phyloP scores from a whole-genome alignment of 2,329 filamentous ascomycete genomes.

The Mollisiaceae sp. region DNA sequence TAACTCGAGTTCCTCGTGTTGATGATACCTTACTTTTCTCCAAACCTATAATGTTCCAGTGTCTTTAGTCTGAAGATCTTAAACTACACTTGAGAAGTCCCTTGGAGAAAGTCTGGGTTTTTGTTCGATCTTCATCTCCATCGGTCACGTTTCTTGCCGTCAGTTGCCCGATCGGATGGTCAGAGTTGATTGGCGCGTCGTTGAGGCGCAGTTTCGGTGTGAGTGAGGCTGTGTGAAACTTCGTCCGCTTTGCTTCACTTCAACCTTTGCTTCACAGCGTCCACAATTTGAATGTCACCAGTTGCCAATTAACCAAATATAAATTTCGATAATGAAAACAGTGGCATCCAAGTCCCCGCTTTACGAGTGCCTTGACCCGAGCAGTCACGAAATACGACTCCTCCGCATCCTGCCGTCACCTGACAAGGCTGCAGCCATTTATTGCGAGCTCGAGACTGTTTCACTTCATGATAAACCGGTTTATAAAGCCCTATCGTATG shows the following conservation, averaged over 20 bases:
- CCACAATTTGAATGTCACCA: not conserved
- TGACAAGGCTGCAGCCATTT: not conserved
- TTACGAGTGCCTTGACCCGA: not conserved
- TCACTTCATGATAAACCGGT: not conserved
- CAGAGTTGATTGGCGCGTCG: not conserved
- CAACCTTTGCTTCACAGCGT: not conserved
- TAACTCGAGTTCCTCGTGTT: too few relatives aligned
- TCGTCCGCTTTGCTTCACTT: not conserved
- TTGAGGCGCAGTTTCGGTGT: not conserved
- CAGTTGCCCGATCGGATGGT: not conserved
- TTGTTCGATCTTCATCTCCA: not conserved
- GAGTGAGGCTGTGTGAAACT: not conserved
- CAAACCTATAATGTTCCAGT: too few relatives aligned
- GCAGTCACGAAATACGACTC: constrained; percentile 8
- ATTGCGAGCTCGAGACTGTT: not conserved
- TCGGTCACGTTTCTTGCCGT: not conserved
- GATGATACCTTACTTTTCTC: too few relatives aligned
- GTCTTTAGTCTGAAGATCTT: not conserved
- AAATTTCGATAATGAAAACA: not conserved
- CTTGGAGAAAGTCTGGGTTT: not conserved
- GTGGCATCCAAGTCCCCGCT: not conserved
- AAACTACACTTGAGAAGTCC: constrained; percentile 11
- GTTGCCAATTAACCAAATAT: not conserved
- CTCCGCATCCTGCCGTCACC: not conserved
- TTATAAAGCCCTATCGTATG: constrained; percentile 6